Conservation (phyloP, 2,329 filamentous ascomycete genomes). For the Thyridium curvatum region DNA sequence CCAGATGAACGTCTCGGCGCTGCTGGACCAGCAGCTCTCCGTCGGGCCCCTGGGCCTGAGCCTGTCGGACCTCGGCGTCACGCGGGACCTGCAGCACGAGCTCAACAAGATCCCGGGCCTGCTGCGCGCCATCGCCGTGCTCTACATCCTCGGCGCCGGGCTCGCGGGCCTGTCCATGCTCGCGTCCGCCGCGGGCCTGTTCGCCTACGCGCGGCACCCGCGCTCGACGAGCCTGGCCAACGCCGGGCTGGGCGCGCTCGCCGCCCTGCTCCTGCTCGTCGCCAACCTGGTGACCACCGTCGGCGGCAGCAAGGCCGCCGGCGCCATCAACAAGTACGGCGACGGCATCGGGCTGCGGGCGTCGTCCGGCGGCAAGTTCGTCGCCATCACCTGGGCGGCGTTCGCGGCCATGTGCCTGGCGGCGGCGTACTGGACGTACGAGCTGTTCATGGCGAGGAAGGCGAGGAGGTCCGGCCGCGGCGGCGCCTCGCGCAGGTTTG, state of each 20-base stretch:
- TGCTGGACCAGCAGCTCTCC: constrained; percentile 38
- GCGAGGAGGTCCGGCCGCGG: constrained; percentile 15
- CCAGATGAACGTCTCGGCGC: constrained; percentile 34
- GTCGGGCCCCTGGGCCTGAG: constrained; percentile 37
- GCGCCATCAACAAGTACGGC: constrained; percentile 34
- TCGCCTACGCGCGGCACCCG: constrained; percentile 14
- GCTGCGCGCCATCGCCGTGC: constrained; percentile 40
- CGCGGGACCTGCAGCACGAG: constrained; percentile 35
- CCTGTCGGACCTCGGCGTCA: constrained; percentile 38
- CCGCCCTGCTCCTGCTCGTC: constrained; percentile 28
- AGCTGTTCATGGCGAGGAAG: constrained; percentile 21
- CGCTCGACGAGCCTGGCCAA: constrained; percentile 27
- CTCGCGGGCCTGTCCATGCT: constrained; percentile 38
- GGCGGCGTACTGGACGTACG: constrained; percentile 32
- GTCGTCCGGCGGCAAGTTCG: constrained; percentile 34
- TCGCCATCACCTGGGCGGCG: constrained; percentile 39
- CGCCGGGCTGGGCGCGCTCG: constrained; percentile 19
- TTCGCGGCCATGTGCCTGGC: constrained; percentile 35
- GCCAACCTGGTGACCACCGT: constrained; percentile 37
- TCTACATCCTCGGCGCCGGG: constrained; percentile 38
- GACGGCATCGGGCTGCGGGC: constrained; percentile 38
- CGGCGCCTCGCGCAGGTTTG: not conserved
- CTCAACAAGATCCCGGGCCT: constrained; percentile 42
- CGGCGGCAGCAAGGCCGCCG: constrained; percentile 25
- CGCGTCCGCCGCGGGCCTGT: constrained; percentile 24